Evolutionary conservation across 352 stramenopile species (phyloP), one percentile per base, ranked within the genome.

Genomic region (Phytophthora syringae): DNA sequence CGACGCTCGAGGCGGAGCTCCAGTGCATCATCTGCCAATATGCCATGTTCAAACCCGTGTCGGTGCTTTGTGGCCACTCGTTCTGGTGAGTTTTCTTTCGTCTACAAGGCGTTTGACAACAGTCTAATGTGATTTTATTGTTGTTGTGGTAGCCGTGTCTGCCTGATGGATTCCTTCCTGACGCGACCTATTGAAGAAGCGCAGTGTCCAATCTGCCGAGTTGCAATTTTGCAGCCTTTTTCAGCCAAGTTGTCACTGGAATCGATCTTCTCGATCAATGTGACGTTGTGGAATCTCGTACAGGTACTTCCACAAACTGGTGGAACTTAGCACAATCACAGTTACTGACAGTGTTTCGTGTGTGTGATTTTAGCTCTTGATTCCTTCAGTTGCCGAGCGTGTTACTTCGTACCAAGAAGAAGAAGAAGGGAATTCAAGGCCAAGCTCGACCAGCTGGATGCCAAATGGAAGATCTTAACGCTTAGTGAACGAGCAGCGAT

Each of bases 281-380:
- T 93, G 4, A 89, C 82, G 27, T 59, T 93, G 18, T 93, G 82
- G 82, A 93, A 90, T 57, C 52, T 88, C 27, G 74, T 81, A 15
- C 84, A 93, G 72, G 82, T 90, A 32, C 9, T 32, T 32, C 27
- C 27, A 32, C 27, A 32, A n/a, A 32, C 27, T 32, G 5, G 27
- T 32, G 27, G 9, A 32, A 10, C 5, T 32, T 32, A 5, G 9
- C n/a, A 43, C 36, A 43, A 43, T 6, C 7, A 42, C 34, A 20
- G 39, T n/a, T 25, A 43, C 61, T 53, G 10, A 61, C 30, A 30
- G 12, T 32, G 36, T 16, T 12, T n/a, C n/a, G n/a, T n/a, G n/a
- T n/a, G n/a, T 56, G 9, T 54, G n/a, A 7, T 53, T 21, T 28
- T 49, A 90, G 71, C 40, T 86, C 9, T 45, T 92, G 0, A 60